Evolutionary conservation across 495 filamentous ascomycete species (phyloP).

Genomic region (Penicillium macrosclerotiorum): DNA sequence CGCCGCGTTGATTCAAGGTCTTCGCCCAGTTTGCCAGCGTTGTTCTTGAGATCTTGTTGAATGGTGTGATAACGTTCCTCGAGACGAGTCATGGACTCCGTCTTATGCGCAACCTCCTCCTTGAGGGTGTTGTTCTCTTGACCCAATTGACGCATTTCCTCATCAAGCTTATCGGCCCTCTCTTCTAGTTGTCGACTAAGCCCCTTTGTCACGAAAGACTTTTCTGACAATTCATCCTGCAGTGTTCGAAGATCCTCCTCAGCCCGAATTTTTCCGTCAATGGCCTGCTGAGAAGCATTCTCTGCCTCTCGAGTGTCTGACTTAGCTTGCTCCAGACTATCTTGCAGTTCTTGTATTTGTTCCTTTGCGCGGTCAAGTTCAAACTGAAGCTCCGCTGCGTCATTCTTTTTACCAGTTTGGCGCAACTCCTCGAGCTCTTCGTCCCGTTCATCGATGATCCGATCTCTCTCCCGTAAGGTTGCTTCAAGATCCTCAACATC

Average conservation of each 20-base stretch:
- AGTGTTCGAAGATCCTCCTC: slow-evolving; percentile 57
- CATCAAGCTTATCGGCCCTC: slow-evolving; percentile 60
- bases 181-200: slow-evolving; percentile 74
- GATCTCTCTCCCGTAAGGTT: slow-evolving; percentile 63
- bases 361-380: slow-evolving; percentile 55
- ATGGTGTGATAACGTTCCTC: slow-evolving; percentile 42
- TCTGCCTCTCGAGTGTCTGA: slow-evolving; percentile 57
- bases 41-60: slow-evolving; percentile 41
- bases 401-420: slow-evolving; percentile 51
- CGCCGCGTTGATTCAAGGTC: slow-evolving; percentile 40
- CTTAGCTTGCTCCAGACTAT: slow-evolving; percentile 51
- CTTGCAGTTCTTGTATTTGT: slow-evolving; percentile 59
- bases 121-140: slow-evolving; percentile 54
- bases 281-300: slow-evolving; percentile 59
- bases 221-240: slow-evolving; percentile 75
- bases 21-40: slow-evolving; percentile 40
- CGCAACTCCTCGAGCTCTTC: slow-evolving; percentile 62
- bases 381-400: slow-evolving; percentile 48
- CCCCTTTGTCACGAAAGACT: slow-evolving; percentile 74
- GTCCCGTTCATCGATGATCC: slow-evolving; percentile 60
- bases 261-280: slow-evolving; percentile 53
- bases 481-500: slow-evolving; percentile 68
- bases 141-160: slow-evolving; percentile 59
- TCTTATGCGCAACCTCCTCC: slow-evolving; percentile 50
- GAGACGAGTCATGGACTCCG: slow-evolving; percentile 32